Evolutionary conservation across 2,329 filamentous ascomycete genomes (phyloP).

Genomic region (Coniochaeta prunicola): DNA sequence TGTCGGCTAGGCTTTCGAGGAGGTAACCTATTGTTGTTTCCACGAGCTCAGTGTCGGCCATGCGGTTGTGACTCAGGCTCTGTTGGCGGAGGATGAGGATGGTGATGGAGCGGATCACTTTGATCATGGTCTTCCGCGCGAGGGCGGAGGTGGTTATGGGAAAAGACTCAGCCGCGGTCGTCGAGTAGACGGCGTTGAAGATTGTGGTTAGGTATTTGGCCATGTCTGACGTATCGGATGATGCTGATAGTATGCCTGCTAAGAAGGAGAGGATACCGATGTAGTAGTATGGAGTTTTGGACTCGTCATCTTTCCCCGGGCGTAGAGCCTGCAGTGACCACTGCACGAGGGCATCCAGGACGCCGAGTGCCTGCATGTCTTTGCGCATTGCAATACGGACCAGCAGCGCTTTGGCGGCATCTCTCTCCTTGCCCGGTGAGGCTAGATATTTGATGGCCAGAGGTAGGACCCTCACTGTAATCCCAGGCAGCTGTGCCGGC

Average conservation of each 20-base stretch:
- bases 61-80: conserved; percentile 20
- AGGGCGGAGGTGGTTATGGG: conserved; percentile 65
- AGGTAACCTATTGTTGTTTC: conserved; percentile 80
- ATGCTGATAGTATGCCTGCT: conserved; percentile 61
- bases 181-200: conserved; percentile 55
- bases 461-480: conserved; percentile 63
- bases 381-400: conserved; percentile 74
- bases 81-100: conserved; percentile 55
- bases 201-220: conserved; percentile 57
- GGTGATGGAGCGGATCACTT: conserved; percentile 70
- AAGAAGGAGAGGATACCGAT: conserved; percentile 77
- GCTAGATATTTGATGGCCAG: conserved; percentile 66
- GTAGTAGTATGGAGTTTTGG: conserved; percentile 58
- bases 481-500: conserved; percentile 55
- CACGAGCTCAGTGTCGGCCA: conserved; percentile 46
- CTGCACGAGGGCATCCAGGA: conserved; percentile 59
- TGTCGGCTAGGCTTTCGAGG: conserved; percentile 71
- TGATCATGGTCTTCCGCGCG: conserved; percentile 75
- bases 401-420: conserved; percentile 77
- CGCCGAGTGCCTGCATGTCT: conserved; percentile 76
- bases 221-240: conserved; percentile 69
- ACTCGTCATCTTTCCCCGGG: conserved; percentile 27
- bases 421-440: conserved; percentile 76
- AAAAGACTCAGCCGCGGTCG: conserved; percentile 37
- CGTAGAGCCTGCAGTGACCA: conserved; percentile 63